Conservation (phyloP, 164 flowering plant genomes). For the Nelumbo lutea region DNA sequence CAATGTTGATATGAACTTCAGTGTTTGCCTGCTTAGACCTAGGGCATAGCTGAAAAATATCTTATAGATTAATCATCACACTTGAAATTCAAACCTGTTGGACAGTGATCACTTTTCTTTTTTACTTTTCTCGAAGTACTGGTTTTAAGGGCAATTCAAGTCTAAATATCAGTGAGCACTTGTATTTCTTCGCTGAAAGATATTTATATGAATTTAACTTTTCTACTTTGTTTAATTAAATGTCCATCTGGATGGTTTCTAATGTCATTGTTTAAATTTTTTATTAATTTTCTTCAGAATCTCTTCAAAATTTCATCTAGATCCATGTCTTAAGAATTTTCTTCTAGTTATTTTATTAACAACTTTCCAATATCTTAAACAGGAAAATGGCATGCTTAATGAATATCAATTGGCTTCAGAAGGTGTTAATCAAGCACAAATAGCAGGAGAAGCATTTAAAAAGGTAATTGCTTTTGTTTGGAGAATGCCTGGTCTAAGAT, state of each 20-base stretch:
- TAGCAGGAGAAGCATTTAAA: slow-evolving; percentile 64
- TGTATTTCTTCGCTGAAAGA: not conserved
- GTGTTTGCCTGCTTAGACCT: not conserved
- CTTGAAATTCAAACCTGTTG: not conserved
- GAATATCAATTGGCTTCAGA: slow-evolving; percentile 67
- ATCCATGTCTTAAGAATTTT: no score
- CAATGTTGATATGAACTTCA: not conserved
- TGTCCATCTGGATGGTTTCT: not conserved
- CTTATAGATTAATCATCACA: not conserved
- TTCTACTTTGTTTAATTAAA: not conserved
- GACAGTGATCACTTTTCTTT: not conserved
- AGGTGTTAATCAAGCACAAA: slow-evolving; percentile 72
- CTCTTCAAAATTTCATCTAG: not conserved
- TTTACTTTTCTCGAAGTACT: not conserved
- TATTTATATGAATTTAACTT: not conserved
- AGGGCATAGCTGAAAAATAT: not conserved
- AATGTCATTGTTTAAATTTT: not conserved
- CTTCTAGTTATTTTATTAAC: not conserved
- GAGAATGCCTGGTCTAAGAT: not conserved
- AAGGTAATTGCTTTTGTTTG: slow-evolving; percentile 31
- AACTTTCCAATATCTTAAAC: slow-evolving; percentile 9
- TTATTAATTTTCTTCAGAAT: not conserved
- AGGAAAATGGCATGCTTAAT: slow-evolving; percentile 73
- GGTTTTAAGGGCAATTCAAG: not conserved
- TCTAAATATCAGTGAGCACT: not conserved